Evolutionary conservation across 768 basidiomycete species (phyloP), one percentile per base, ranked within the genome.

Genomic region (Galerina marginata): DNA sequence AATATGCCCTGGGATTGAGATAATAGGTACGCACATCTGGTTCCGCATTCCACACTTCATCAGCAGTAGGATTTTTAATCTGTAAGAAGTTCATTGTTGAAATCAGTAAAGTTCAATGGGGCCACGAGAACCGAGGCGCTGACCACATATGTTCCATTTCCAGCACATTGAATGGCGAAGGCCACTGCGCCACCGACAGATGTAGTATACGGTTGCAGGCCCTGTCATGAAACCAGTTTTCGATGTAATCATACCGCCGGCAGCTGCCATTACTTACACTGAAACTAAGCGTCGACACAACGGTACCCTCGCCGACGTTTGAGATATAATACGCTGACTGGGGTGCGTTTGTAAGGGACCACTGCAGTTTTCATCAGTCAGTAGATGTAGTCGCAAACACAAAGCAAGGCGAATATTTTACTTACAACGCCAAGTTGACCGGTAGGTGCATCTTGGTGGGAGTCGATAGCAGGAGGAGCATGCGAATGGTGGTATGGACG

Each of bases 141-240:
- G 43, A 58, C 56, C n/a, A 58, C 48, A 29, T 58, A 58, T 6
- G 47, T 58, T 11, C 48, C 56, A 29, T 26, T 23, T 12, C 56
- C 56, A 29, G 56, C 56, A 20, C 56, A 58, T 25, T 58, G 56
- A 6, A 58, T 58, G 5, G 56, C 56, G 38, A 58, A 58, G 3
- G 56, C 56, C 10, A 58, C 47, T 2, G 56, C 20, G 23, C 6
- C 16, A 6, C 12, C 56, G 20, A 37, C 48, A 6, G n/a, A 36
- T 1, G 38, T 11, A 10, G 56, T 58, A 40, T 58, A 58, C 1
- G 56, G 56, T 25, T 58, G 56, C 29, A 33, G 29, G 29, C 29
- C 29, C 29, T 33, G 29, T 33, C 29, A 33, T 5, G 0, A 33
- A 33, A 33, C 2, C 29, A 33, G 7, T 33, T 33, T 33, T 33